A percentile compares a stretch with the other conserved stretches of the same genome.
phyloP scores from a whole-genome alignment of 1,139 yeast genomes.

The Meyerozyma sp. region DNA sequence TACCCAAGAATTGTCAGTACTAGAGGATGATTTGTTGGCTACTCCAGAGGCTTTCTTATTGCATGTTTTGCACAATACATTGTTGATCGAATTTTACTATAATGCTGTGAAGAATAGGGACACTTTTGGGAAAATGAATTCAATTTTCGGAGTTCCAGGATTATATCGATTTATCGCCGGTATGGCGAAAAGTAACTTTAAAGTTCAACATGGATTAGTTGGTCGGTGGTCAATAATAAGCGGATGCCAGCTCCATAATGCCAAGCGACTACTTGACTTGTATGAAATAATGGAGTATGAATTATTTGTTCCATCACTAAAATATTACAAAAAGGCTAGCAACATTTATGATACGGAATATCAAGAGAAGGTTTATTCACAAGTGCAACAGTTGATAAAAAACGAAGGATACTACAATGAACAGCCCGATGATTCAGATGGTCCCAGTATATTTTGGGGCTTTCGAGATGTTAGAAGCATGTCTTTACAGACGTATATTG shows the following conservation, averaged over 20 bases:
- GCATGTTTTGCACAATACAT: constrained; percentile 17
- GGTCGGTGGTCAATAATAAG: constrained; percentile 16
- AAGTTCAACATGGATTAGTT: constrained; percentile 13
- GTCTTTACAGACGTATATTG: constrained; percentile 15
- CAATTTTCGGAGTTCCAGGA: constrained; percentile 18
- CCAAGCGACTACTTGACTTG: constrained; percentile 9
- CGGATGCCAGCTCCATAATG: constrained; percentile 14
- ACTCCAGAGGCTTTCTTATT: constrained; percentile 18
- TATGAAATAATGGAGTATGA: constrained; percentile 17
- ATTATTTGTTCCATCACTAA: constrained; percentile 2
- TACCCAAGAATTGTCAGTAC: constrained; percentile 15
- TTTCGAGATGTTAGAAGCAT: constrained; percentile 19
- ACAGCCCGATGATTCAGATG: constrained; percentile 16
- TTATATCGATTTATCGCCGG: constrained; percentile 18
- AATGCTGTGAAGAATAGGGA: constrained; percentile 10
- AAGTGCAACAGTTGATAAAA: constrained; percentile 8
- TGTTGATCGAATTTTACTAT: constrained; percentile 14
- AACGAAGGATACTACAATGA: constrained; percentile 3
- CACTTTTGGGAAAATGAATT: constrained; percentile 11
- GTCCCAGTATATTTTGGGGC: constrained; percentile 20
- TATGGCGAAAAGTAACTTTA: constrained; percentile 18
- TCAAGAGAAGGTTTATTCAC: constrained; percentile 8
- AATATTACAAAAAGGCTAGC: constrained; percentile 9
- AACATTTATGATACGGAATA: constrained; percentile 8
- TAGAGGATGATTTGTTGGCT: constrained; percentile 16